These are phyloP conservation scores for Mortierella sp. DNA, from an alignment of 371 early-diverging fungal genomes.

Conservation along the genomic window DNA sequence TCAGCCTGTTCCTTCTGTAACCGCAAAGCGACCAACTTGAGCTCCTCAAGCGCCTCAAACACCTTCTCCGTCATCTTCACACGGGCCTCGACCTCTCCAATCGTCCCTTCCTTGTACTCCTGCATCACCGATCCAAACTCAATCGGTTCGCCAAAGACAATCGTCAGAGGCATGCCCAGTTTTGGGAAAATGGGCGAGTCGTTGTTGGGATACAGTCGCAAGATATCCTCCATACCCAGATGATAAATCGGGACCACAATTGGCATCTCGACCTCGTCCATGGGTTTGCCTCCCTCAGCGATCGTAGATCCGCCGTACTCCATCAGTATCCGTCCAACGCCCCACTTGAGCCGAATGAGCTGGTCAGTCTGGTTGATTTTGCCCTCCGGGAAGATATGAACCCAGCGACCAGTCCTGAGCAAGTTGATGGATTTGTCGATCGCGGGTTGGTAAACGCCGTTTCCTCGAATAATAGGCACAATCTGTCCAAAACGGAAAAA, in stretches of 20 bases:
- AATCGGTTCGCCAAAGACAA: conserved; percentile 79
- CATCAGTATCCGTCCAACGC: conserved; percentile 86
- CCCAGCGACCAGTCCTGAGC: conserved; percentile 74
- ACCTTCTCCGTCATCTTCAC: conserved; percentile 70
- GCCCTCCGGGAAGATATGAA: conserved; percentile 91
- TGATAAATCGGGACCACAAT: conserved; percentile 58
- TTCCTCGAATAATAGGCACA: conserved; percentile 87
- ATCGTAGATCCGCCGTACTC: conserved; percentile 73
- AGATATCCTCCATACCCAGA: conserved; percentile 60
- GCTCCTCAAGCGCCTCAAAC: conserved; percentile 64
- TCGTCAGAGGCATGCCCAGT: conserved; percentile 61
- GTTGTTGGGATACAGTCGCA: conserved; percentile 58
- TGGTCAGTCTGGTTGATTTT: conserved; percentile 76
- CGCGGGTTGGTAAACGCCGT: conserved; percentile 88
- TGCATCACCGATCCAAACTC: conserved; percentile 71
- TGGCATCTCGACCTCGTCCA: conserved; percentile 57
- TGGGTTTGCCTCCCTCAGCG: conserved; percentile 44
- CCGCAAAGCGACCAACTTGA: conserved; percentile 43
- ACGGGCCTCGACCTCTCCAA: conserved; percentile 68
- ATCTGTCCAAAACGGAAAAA: conserved; percentile 87
- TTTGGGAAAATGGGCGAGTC: conserved; percentile 60
- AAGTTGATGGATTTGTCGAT: conserved; percentile 80
- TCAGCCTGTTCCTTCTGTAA: conserved; percentile 41
- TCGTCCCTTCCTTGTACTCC: conserved; percentile 65
- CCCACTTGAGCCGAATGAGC: conserved; percentile 89